These are phyloP conservation scores for Phyllosticta capitalensis DNA, from an alignment of 2,329 filamentous ascomycete genomes.

Conservation along the genomic window DNA sequence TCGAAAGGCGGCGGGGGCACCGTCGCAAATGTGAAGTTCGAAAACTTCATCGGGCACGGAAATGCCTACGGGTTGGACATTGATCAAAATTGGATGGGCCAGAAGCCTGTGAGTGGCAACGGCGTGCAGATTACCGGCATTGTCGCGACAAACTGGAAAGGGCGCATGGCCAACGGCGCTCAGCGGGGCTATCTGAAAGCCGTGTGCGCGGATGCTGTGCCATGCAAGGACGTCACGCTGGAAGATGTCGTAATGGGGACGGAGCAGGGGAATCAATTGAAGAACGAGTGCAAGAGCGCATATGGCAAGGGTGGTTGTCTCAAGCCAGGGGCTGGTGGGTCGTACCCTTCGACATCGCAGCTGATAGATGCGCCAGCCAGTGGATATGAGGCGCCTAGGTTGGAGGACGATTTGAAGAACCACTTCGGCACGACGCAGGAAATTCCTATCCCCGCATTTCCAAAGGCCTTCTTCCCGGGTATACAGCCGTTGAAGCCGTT, in stretches of 20 bases:
- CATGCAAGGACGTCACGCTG: constrained; percentile 45
- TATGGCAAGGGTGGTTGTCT: constrained; percentile 42
- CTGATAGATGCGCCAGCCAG: not conserved
- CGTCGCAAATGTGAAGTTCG: constrained; percentile 42
- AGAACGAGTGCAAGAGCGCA: constrained; percentile 40
- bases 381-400: not conserved
- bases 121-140: constrained; percentile 47
- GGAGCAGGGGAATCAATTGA: constrained; percentile 32
- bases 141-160: constrained; percentile 47
- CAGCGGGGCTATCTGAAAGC: constrained; percentile 45
- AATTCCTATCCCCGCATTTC: not conserved
- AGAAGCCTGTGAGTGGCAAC: constrained; percentile 34
- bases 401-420: not conserved
- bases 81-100: constrained; percentile 43
- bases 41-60: constrained; percentile 51
- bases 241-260: constrained; percentile 40
- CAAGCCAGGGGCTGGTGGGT: constrained; percentile 20
- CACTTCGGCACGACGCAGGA: not conserved
- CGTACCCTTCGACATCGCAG: not conserved
- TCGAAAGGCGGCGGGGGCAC: constrained; percentile 48
- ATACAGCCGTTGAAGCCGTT: not conserved
- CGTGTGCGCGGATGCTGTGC: constrained; percentile 39
- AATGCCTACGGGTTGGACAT: constrained; percentile 51
- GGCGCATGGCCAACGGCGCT: constrained; percentile 41
- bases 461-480: not conserved